phyloP scores from a whole-genome alignment of 768 basidiomycete genomes.

The Russula virescens region DNA sequence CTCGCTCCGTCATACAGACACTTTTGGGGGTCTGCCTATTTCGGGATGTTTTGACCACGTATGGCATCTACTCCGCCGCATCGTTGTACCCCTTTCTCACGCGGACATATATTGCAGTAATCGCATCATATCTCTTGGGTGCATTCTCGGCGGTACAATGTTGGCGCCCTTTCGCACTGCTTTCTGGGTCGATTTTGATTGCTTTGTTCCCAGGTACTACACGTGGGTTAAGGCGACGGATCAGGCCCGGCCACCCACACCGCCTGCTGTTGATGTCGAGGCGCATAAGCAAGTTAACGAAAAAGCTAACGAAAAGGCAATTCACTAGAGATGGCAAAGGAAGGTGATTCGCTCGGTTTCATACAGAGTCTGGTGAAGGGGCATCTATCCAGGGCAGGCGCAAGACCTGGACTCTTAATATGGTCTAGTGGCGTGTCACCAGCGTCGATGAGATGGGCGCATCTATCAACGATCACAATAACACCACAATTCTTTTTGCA shows the following conservation, averaged over 20 bases:
- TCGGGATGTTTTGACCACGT: constrained; percentile 67
- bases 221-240: constrained; percentile 49
- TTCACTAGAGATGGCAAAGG: too few relatives aligned
- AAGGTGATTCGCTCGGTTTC: too few relatives aligned
- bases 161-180: constrained; percentile 30
- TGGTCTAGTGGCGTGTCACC: too few relatives aligned
- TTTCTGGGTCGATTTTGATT: neutral
- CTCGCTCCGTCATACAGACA: constrained; percentile 79
- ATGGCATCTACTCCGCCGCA: constrained; percentile 29
- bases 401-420: too few relatives aligned
- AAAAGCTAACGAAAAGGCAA: too few relatives aligned
- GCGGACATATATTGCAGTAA: constrained; percentile 10
- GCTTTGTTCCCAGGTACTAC: constrained; percentile 41
- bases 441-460: too few relatives aligned
- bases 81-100: neutral
- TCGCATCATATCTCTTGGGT: constrained; percentile 35
- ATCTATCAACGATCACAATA: too few relatives aligned
- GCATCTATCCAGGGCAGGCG: too few relatives aligned
- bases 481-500: too few relatives aligned
- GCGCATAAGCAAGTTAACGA: constrained; percentile 14
- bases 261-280: constrained; percentile 38
- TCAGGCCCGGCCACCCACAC: constrained; percentile 27
- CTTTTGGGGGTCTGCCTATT: constrained; percentile 74
- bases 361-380: too few relatives aligned
- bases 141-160: constrained; percentile 68